Base-by-base conservation (phyloP, 148 eudicot genomes). In the Spergularia bocconei region DNA sequence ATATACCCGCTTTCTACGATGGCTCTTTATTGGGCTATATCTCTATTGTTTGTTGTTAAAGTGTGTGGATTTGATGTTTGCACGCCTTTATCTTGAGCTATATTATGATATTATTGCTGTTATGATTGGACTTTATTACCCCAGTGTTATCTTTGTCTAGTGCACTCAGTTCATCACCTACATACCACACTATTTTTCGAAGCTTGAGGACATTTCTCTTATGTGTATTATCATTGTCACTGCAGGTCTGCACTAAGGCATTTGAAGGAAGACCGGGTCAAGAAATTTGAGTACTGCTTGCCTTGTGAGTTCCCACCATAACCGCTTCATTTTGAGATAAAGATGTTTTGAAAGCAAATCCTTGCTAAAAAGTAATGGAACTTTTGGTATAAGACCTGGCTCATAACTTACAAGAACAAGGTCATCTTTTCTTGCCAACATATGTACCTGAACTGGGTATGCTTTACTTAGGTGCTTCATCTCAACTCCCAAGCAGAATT, bases 211-310 rank as follows among this genome's bases (percentile, higher is more conserved):
- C 7, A 17, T 50, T 47, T 75, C 64, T 75, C 76, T 64, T 70
- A 53, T 71, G 21, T 68, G 11, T 58, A 51, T 79, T 20, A 14
- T 29, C 79, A 51, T 79, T 20, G 20, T 29, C 79, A 62, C 73
- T 85, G 75, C 87, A 94, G 98, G 91, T 82, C 91, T 82, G 96
- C 94, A 67, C 79, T 95, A 54, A 89, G 82, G 72, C 93, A 88
- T 77, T 36, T 92, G 87, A 94, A 88, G 83, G 62, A 85, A 83
- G 98, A 94, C 1, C 96, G 96, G 29, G 85, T 90, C 50, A 94
- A 91, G 92, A 90, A 88, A 69, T 94, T 88, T 74, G 97, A 94
- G 80, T 94, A 94, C 73, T 94, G 98, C 84, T 86, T 94, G 79
- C 98, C 98, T 50, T 91, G 98, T 94, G 77, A 87, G 98, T 88